A percentile compares a stretch with the other conserved stretches of the same genome.
These are phyloP conservation scores for Cystobasidium sp. DNA, from an alignment of 1,284 basidiomycete genomes.

Conservation along the genomic window DNA sequence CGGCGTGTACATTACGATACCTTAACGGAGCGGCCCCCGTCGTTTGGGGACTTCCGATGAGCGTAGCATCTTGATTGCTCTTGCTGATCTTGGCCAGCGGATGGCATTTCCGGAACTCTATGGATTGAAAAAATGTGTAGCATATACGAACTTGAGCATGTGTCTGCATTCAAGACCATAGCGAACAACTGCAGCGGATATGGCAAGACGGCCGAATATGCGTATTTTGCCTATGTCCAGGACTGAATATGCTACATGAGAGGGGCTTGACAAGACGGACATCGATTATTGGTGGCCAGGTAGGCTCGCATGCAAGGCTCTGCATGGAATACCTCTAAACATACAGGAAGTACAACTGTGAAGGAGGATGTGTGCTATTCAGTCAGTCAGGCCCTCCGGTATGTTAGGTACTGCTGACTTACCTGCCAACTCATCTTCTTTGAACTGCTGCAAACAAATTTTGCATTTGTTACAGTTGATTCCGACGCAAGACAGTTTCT, in stretches of 20 bases:
- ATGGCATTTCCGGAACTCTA: too few relatives aligned
- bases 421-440: slow-evolving; percentile 41
- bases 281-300: slow-evolving; percentile 25
- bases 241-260: slow-evolving; percentile 37
- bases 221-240: background rate
- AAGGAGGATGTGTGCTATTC: background rate
- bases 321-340: slow-evolving; percentile 39
- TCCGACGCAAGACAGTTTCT: slow-evolving; percentile 51
- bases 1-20: slow-evolving; percentile 84
- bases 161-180: background rate
- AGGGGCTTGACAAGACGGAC: slow-evolving; percentile 35
- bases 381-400: background rate
- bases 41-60: slow-evolving; percentile 85
- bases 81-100: too few relatives aligned
- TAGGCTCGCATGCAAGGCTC: slow-evolving; percentile 41
- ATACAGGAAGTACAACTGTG: slow-evolving; percentile 42
- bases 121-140: slow-evolving; percentile 1
- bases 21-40: slow-evolving; percentile 94
- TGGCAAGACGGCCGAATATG: too few relatives aligned
- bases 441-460: slow-evolving; percentile 44
- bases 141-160: slow-evolving; percentile 2
- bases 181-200: too few relatives aligned
- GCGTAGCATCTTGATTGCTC: background rate
- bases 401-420: background rate
- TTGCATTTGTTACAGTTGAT: slow-evolving; percentile 47